Base-by-base conservation (phyloP, 176 grass and related monocot genomes). In the Puya raimondii region DNA sequence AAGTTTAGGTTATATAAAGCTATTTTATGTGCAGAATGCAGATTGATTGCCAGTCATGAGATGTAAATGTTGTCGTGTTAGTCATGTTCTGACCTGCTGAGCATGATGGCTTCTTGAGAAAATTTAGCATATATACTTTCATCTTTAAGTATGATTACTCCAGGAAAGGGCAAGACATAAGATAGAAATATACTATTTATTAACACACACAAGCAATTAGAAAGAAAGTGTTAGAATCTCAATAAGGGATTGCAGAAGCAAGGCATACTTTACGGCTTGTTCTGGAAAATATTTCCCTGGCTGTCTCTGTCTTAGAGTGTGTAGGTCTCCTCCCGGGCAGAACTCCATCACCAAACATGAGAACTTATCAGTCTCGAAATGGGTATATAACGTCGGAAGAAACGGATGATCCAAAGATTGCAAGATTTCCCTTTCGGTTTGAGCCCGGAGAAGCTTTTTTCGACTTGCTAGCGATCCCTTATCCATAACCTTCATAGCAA, bases 401-500 rank as follows among this genome's bases (percentile, higher is more conserved):
- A 88, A 84, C 49, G 85, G 85, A 50, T 88, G 85, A 72, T 88
- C 85, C 42, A 88, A 61, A 20, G 71, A 88, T 68, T 88, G 85
- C 58, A 88, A 66, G 53, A 84, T 88, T 65, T 88, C 78, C 81
- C 82, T 84, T 68, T 88, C 85, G 9, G 85, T 88, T 63, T 88
- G 85, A 84, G 78, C 81, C 49, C 85, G 70, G 21, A 84, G 81
- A 70, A 88, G 71, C 66, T 88, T 88, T 53, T 88, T 88, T 8
- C 85, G 74, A 57, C 70, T 84, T 66, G 85, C 85, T 56, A 88
- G 65, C 51, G 81, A 84, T 2, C 56, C 85, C 78, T 88, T 88
- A 12, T 88, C 85, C 85, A 88, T 84, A 47, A 88, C 74, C 70
- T 88, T 88, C 85, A 88, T 88, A 2, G 83, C 86, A 81, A 93